phyloP scores from a whole-genome alignment of 352 stramenopile genomes.

The Pythium biforme region DNA sequence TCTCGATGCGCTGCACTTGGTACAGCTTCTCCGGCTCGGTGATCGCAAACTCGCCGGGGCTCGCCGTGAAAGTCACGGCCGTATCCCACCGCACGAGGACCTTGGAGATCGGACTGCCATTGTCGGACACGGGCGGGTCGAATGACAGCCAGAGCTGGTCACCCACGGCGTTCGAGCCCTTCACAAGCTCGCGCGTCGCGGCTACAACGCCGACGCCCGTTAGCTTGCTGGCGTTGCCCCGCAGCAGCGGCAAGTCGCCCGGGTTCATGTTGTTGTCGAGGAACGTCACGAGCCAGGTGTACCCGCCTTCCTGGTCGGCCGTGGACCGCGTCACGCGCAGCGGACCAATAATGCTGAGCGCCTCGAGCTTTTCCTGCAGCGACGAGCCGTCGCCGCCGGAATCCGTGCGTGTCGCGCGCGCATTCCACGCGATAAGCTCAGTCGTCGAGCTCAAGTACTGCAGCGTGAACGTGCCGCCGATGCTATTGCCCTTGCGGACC shows the following conservation, averaged over 20 bases:
- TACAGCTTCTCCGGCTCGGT: constrained; percentile 54
- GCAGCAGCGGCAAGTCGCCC: constrained; percentile 53
- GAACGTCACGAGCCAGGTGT: constrained; percentile 71
- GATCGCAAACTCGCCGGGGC: constrained; percentile 46
- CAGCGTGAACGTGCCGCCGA: constrained; percentile 64
- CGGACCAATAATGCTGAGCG: constrained; percentile 48
- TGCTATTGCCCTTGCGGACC: constrained; percentile 65
- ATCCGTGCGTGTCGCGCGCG: constrained; percentile 33
- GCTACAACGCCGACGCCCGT: constrained; percentile 45
- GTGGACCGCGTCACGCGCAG: constrained; percentile 41
- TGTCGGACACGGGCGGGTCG: constrained; percentile 57
- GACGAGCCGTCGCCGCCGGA: constrained; percentile 53
- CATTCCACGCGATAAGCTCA: constrained; percentile 47
- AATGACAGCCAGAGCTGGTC: constrained; percentile 80
- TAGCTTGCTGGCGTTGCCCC: constrained; percentile 32
- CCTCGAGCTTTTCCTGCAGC: constrained; percentile 71
- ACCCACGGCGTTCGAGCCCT: constrained; percentile 69
- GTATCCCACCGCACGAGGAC: constrained; percentile 74
- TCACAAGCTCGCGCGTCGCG: constrained; percentile 46
- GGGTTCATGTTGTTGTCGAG: constrained; percentile 67
- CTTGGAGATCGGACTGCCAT: constrained; percentile 61
- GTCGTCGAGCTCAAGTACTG: constrained; percentile 44
- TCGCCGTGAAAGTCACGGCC: constrained; percentile 45
- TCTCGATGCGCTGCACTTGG: constrained; percentile 50
- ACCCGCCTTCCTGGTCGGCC: constrained; percentile 55